Evolutionary conservation across 1,284 basidiomycete species (phyloP).

Genomic region (Gymnopus androsaceus): DNA sequence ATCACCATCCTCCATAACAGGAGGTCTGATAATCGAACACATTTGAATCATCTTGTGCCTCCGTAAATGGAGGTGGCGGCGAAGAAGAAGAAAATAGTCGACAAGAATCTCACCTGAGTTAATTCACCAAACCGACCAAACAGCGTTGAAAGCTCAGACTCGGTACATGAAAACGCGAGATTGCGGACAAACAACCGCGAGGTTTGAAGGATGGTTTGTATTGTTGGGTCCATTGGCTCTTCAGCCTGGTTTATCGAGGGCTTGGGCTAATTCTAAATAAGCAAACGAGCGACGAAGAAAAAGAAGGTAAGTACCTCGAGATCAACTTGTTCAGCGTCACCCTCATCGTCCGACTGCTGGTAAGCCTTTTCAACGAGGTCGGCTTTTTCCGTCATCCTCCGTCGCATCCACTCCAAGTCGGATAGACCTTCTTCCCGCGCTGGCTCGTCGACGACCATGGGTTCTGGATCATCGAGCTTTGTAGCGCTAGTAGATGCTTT

Average conservation of each 20-base stretch:
- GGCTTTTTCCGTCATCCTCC: conserved; percentile 56
- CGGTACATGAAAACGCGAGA: conserved; percentile 81
- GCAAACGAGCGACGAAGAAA: neutral
- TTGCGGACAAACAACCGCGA: conserved; percentile 91
- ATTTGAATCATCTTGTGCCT: conserved; percentile 36
- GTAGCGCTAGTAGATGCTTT: conserved; percentile 19
- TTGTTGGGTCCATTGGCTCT: conserved; percentile 45
- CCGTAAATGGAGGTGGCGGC: too few relatives aligned
- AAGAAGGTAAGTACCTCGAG: neutral
- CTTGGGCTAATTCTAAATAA: neutral
- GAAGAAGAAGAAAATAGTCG: neutral
- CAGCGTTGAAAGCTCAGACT: conserved; percentile 69
- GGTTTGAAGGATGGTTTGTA: conserved; percentile 73
- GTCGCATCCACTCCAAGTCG: conserved; percentile 78
- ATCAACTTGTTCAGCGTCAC: conserved; percentile 20
- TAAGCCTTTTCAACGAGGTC: conserved; percentile 52
- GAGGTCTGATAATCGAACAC: conserved; percentile 45
- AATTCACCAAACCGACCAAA: conserved; percentile 77
- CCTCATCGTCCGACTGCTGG: conserved; percentile 62
- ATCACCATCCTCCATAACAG: conserved; percentile 67
- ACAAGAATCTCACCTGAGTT: conserved; percentile 71
- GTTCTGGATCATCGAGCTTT: conserved; percentile 4
- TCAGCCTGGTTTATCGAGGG: conserved; percentile 21
- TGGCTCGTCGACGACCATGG: conserved; percentile 15
- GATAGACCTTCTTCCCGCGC: conserved; percentile 42